phyloP scores from a whole-genome alignment of 2,329 filamentous ascomycete genomes.

The Venturia carpophila region DNA sequence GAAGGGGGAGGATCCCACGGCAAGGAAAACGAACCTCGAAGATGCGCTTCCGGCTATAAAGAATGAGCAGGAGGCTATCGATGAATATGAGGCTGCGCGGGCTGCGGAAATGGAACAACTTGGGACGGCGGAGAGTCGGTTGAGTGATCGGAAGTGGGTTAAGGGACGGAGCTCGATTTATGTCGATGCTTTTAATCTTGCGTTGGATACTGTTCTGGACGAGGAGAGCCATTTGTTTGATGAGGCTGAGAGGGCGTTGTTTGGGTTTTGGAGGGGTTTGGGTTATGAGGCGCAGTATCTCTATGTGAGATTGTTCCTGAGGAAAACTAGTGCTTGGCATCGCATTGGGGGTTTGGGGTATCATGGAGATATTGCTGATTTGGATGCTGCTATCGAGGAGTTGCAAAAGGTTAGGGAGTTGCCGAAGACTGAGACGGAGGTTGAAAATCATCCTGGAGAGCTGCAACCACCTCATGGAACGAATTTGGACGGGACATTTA shows the following conservation, averaged over 20 bases:
- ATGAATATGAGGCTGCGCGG: constrained; percentile 67
- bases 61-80: constrained; percentile 63
- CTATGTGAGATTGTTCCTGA: constrained; percentile 87
- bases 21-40: constrained; percentile 44
- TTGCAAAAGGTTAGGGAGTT: constrained; percentile 55
- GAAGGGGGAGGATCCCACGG: constrained; percentile 22
- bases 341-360: constrained; percentile 70
- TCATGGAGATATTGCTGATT: constrained; percentile 71
- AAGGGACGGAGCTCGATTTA: constrained; percentile 84
- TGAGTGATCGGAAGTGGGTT: constrained; percentile 57
- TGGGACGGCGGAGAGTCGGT: constrained; percentile 38
- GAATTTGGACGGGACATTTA: constrained; percentile 51
- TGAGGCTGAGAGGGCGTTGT: constrained; percentile 67
- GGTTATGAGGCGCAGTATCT: constrained; percentile 85
- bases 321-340: constrained; percentile 90
- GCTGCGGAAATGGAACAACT: constrained; percentile 37
- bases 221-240: constrained; percentile 87
- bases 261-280: constrained; percentile 64
- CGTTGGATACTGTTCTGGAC: constrained; percentile 78
- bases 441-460: constrained; percentile 41
- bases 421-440: constrained; percentile 35
- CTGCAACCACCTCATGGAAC: constrained; percentile 40
- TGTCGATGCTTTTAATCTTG: constrained; percentile 92
- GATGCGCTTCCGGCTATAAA: constrained; percentile 60
- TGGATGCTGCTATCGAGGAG: constrained; percentile 55